phyloP scores from a whole-genome alignment of 208 protist genomes.

The Leptomonas pyrrhocoris region DNA sequence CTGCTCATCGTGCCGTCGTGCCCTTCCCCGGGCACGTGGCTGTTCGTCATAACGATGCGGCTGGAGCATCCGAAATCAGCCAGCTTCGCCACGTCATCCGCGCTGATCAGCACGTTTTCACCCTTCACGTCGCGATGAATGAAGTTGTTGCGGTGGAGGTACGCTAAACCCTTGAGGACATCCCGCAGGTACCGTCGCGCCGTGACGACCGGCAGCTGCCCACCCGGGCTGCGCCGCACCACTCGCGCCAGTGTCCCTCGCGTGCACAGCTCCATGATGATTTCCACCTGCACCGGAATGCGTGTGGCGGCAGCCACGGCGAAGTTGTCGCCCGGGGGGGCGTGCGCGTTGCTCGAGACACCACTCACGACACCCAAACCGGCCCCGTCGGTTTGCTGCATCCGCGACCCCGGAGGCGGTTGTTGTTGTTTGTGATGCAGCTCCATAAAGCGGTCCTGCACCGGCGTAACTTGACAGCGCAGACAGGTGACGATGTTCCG shows the following conservation, averaged over 20 bases:
- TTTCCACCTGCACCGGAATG: constrained; percentile 69
- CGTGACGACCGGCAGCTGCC: constrained; percentile 46
- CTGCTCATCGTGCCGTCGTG: constrained; percentile 23
- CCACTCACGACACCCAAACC: neutral
- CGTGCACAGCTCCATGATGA: constrained; percentile 87
- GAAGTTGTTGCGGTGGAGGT: constrained; percentile 80
- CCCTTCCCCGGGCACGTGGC: constrained; percentile 16
- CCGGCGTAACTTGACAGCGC: constrained; percentile 70
- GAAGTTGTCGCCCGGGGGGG: constrained; percentile 11
- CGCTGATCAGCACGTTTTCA: constrained; percentile 86
- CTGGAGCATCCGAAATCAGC: constrained; percentile 94
- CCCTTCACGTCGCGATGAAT: constrained; percentile 90
- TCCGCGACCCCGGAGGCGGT: neutral
- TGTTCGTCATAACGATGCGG: constrained; percentile 62
- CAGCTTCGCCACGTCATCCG: constrained; percentile 85
- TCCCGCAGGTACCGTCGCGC: constrained; percentile 71
- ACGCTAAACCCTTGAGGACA: constrained; percentile 79
- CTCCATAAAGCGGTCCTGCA: constrained; percentile 38
- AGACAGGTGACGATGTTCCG: constrained; percentile 83
- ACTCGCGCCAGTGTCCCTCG: constrained; percentile 59
- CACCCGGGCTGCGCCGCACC: constrained; percentile 50
- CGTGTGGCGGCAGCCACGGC: constrained; percentile 8
- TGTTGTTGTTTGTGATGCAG: constrained; percentile 22
- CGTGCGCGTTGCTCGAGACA: neutral
- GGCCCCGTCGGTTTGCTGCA: neutral